phyloP scores from a whole-genome alignment of 257 asterid species.

The Paraleonurus japonicus region DNA sequence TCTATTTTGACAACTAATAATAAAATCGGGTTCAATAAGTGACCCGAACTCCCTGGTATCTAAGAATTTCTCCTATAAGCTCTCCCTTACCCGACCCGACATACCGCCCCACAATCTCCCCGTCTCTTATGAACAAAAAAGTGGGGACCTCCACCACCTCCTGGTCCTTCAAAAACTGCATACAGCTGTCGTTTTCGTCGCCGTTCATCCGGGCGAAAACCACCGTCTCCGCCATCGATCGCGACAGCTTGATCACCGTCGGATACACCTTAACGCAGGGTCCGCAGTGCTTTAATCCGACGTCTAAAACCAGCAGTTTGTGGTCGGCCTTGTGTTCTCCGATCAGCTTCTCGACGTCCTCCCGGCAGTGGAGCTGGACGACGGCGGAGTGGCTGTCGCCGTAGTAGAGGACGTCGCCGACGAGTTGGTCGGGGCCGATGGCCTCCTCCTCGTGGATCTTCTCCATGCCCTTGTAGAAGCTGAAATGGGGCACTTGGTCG shows the following conservation, averaged over 20 bases:
- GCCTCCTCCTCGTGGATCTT: constrained; percentile 95
- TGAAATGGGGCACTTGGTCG: constrained; percentile 77
- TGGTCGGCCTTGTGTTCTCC: constrained; percentile 48
- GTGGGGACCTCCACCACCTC: constrained; percentile 90
- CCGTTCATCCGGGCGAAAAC: constrained; percentile 97
- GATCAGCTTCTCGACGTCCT: constrained; percentile 75
- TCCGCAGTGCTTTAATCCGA: constrained; percentile 94
- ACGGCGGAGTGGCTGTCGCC: constrained; percentile 92
- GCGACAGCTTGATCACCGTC: constrained; percentile 79
- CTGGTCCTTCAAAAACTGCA: constrained; percentile 87
- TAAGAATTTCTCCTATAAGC: constrained; percentile 91
- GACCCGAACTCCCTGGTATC: constrained; percentile 89
- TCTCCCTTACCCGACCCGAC: constrained; percentile 99
- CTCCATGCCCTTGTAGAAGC: constrained; percentile 87
- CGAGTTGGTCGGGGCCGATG: constrained; percentile 77
- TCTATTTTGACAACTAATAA: no score
- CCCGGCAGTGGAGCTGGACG: constrained; percentile 67
- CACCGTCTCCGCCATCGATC: constrained; percentile 72
- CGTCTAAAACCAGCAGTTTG: constrained; percentile 74
- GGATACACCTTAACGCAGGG: constrained; percentile 98
- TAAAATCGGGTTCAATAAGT: no score
- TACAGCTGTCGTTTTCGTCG: constrained; percentile 93
- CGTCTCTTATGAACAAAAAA: constrained; percentile 87
- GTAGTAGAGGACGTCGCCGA: constrained; percentile 90
- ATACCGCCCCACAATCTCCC: constrained; percentile 71